Base-by-base conservation (phyloP, 1,284 basidiomycete species). In the Peniophora sp. region DNA sequence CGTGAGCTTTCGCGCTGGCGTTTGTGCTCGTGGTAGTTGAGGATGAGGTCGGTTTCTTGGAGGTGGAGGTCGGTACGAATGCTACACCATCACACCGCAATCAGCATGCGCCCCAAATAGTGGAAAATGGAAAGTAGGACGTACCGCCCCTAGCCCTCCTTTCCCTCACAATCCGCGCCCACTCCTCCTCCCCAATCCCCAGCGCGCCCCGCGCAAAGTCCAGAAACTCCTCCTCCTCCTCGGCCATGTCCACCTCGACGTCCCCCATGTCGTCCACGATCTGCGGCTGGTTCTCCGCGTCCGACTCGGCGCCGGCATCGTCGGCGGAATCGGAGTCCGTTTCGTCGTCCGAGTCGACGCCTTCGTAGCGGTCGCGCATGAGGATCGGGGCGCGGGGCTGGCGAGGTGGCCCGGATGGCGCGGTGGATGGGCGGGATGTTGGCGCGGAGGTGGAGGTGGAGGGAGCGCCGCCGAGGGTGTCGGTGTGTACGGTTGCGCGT, bases 161-260 rank as follows among this genome's bases (percentile, higher is more conserved):
- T 52, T 92, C 90, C 52, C 73, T 69, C 27, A 97, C 60, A 48
- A 97, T 97, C 17, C 81, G 77, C 18, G 75, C 70, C 89, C 93
- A 97, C 65, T 92, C 84, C 15, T 82, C 79, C 55, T 92, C 85
- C 46, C 76, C 79, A 57, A 97, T 87, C 0, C 94, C 94, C 39
- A 97, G 70, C 6, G 88, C 83, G 60, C 96, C 88, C 46, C 91
- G 80, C 11, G 94, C 88, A 66, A 97, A 97, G 65, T 91, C 87
- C 43, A 97, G 69, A 58, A 97, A 97, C 57, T 96, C 94, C 55
- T 88, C 90, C 65, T 91, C 79, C 67, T 97, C 94, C 58, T 88
- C 83, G 17, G 76, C 80, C 85, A 97, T 94, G 56, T 94, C 86
- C 42, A 92, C 78, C 58, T 93, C 89, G 15, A 90, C 68, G 24